Base-by-base conservation (phyloP, 176 grass and related monocot species). In the Cymbopogon citratus region DNA sequence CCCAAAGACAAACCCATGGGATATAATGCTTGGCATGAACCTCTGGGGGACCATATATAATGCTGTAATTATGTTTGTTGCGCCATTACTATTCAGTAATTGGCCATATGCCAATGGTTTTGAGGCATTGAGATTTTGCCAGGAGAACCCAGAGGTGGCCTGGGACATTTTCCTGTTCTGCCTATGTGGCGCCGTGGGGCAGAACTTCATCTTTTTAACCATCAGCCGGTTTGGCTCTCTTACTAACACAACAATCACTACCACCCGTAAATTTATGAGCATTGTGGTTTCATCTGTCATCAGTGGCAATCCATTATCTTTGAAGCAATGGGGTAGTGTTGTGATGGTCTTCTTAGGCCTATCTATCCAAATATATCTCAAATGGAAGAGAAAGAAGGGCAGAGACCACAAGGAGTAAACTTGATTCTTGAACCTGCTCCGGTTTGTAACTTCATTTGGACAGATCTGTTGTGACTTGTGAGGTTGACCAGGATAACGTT, bases 21-120 rank as follows among this genome's bases (percentile, higher is more conserved):
- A 93, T 70, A 99, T 99, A 85, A 99, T 99, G 97, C 80, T 99
- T 66, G 97, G 97, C 40, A 99, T 96, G 97, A 99, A 99, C 85
- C 81, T 99, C 28, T 99, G 97, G 93, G 97, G 93, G 44, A 99
- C 76, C 56, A 87, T 99, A 83, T 99, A 99, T 65, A 96, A 96
- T 75, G 77, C 85, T 68, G 35, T 94, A 45, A 90, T 93, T 81
- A 96, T 96, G 93, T 99, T 99, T 88, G 82, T 76, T 21, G 87
- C 23, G 3, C 93, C 93, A 18, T 80, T 92, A 9, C 57, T 94
- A 36, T 87, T 92, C 25, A 65, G 84, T 60, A 94, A 83, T 61
- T 97, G 94, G 94, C 87, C 92, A 38, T 87, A 92, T 39, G 90
- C 89, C 68, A 94, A 93, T 13, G 94, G 92, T 59, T 97, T 92